Conservation (phyloP, 257 asterid genomes). For the Primulina huaijiensis region DNA sequence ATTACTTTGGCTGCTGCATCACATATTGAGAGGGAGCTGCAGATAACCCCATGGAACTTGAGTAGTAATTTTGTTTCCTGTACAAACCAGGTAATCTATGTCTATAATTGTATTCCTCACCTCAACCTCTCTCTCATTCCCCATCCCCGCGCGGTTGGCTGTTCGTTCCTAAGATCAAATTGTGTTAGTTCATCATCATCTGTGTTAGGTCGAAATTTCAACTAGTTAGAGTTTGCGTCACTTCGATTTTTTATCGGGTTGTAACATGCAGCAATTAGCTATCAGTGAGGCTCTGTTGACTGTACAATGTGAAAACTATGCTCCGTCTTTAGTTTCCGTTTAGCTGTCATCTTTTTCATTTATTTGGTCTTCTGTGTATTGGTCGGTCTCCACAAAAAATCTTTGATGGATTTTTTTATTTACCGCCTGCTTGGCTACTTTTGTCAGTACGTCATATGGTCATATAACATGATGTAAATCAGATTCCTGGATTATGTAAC, state of each 20-base stretch:
- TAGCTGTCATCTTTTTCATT: background rate
- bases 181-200: background rate
- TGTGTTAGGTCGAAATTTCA: background rate
- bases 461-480: background rate
- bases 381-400: background rate
- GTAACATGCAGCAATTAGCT: background rate
- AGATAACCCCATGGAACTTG: slow-evolving; percentile 97
- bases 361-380: background rate
- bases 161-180: background rate
- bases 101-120: slow-evolving; percentile 14
- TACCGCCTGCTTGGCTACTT: background rate
- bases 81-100: slow-evolving; percentile 71
- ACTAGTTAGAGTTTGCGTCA: background rate
- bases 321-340: background rate
- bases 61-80: slow-evolving; percentile 92
- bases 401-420: background rate
- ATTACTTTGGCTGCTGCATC: slow-evolving; percentile 98
- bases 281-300: too few species aligned
- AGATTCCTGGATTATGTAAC: background rate
- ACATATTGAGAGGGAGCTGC: slow-evolving; percentile 98
- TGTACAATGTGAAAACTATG: background rate
- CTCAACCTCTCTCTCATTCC: background rate
- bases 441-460: background rate
- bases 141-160: background rate
- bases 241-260: background rate